Base-by-base conservation (phyloP, 2,329 filamentous ascomycete species). In the Ophiostoma perfectum region DNA sequence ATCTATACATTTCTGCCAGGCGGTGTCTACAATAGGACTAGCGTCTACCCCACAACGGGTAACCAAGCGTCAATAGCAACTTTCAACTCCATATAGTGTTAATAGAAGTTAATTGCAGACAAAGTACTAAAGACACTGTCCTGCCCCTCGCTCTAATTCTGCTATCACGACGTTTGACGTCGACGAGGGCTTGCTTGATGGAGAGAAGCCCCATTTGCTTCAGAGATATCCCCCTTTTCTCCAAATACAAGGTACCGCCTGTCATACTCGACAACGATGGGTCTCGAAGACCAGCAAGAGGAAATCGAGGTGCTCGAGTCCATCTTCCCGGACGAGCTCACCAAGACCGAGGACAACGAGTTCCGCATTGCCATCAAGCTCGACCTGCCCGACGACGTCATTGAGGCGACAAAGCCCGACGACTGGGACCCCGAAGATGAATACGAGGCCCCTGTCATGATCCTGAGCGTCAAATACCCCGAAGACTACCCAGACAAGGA, bases 281-380 rank as follows among this genome's bases (percentile, higher is more conserved):
- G 87, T 65, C 84, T 81, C 77, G 94, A 98, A 83, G 95, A 99
- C 70, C 95, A 99, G 79, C 81, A 89, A 73, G 95, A 99, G 81
- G 95, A 99, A 84, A 89, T 93, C 71, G 95, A 99, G 79, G 94
- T 99, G 74, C 92, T 99, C 77, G 92, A 96, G 76, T 97, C 94
- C 70, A 99, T 99, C 76, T 99, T 98, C 74, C 93, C 95, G 1
- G 94, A 99, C 70, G 95, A 99, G 81, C 97, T 99, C 74, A 94
- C 89, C 95, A 95, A 97, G 77, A 88, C 97, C 75, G 95, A 92
- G 74, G 92, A 97, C 67, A 91, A 87, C 69, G 90, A 96, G 78
- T 98, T 91, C 81, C 90, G 91, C 76, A 89, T 99, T 82, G 87
- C 88, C 67, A 89, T 98, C 76, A 82, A 85, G n/a, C 86, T 99